Conservation (phyloP, 129 eudicot species). For the Sambucus nigra region DNA sequence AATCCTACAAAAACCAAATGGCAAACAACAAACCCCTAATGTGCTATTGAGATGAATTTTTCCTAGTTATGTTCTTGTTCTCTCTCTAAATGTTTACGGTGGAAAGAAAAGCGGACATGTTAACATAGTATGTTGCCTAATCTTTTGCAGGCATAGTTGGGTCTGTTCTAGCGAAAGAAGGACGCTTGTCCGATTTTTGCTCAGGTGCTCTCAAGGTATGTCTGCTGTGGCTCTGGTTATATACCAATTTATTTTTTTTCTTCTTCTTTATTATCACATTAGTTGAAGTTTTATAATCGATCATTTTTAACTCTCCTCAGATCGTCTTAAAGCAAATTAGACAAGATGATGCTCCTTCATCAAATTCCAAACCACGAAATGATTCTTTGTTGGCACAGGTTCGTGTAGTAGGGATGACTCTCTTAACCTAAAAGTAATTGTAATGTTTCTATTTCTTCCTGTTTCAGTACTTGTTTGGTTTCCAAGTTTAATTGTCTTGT, state of each 20-base stretch:
- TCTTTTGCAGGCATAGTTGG: conserved; percentile 61
- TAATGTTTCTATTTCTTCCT: neutral
- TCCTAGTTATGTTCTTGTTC: too few species aligned
- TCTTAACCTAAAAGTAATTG: neutral
- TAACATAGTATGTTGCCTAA: too few species aligned
- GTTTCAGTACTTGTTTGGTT: neutral
- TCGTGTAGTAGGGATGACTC: neutral
- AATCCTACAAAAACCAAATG: too few species aligned
- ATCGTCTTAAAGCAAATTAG: conserved; percentile 38
- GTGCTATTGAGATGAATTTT: too few species aligned
- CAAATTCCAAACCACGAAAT: conserved; percentile 41
- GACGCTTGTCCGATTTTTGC: conserved; percentile 51
- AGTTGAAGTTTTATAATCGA: neutral
- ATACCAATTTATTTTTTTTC: conserved; percentile 2
- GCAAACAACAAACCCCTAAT: too few species aligned
- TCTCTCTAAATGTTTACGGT: too few species aligned
- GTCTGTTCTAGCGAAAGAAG: conserved; percentile 76
- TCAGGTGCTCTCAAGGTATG: conserved; percentile 80
- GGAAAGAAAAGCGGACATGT: too few species aligned
- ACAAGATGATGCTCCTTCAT: conserved; percentile 27
- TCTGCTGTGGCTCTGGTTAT: neutral
- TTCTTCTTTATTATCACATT: neutral
- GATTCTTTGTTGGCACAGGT: conserved; percentile 84
- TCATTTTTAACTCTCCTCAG: conserved; percentile 22
- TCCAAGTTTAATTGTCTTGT: too few species aligned